Evolutionary conservation across 192 early-diverging fungal genomes (phyloP), one percentile per base, ranked within the genome.

Genomic region (Coemansia sp.): DNA sequence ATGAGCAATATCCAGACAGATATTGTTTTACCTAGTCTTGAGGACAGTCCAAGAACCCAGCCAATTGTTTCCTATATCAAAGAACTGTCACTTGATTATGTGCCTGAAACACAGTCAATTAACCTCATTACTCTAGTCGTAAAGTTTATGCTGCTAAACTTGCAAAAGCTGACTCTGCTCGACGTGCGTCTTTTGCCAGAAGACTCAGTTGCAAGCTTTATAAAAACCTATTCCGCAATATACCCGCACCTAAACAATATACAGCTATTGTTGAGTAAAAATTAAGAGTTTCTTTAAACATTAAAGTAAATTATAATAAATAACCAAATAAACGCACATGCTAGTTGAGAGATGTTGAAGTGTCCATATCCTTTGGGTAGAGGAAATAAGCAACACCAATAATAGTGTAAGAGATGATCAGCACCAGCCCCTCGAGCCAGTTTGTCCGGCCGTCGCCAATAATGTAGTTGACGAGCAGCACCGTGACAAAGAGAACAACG

Each of bases 381-480:
- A 89, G 87, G 72, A 82, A 94, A 65, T 91, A 94, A 5, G 91
- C 93, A 19, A 92, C 83, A 21, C 86, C 89, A 55, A 98, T 86
- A 52, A 98, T 93, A 19, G 86, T 47, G 82, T 97, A 98, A 0
- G 90, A 84, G 6, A 83, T 86, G 37, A 98, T 73, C 26, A 96
- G 74, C 77, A 94, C 85, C 37, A 84, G 83, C 6, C 96, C 96
- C 74, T 94, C 93, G 14, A 98, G 82, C 93, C 93, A 98, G 76
- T 97, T 95, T 6, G 89, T 90, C 49, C 89, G 71, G 11, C 96
- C 96, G 71, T 97, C 95, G 59, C 84, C 84, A 72, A 91, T 87
- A 14, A 92, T 74, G 64, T 90, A 90, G 70, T 91, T 91, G 41
- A 89, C 87, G n/a, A 93, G 82, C 43, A 93, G 69, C 23, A 91